phyloP scores from a whole-genome alignment of 495 filamentous ascomycete genomes.

The Daldinia grandis region DNA sequence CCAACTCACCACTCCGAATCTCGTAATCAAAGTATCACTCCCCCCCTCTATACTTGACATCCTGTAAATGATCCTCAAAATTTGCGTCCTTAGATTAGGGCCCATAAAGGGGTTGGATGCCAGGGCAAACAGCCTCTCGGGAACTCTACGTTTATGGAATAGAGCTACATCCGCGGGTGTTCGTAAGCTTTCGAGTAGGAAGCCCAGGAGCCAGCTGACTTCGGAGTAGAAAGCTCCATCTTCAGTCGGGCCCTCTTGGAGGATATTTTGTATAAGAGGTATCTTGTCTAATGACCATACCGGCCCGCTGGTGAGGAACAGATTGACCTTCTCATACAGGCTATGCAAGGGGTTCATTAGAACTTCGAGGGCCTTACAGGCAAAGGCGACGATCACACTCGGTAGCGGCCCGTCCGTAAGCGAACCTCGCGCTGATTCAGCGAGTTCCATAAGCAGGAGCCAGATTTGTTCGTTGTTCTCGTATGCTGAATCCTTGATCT shows the following conservation, averaged over 20 bases:
- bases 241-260: slow-evolving; percentile 72
- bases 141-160: slow-evolving; percentile 80
- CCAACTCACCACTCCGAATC: slow-evolving; percentile 85
- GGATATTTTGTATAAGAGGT: slow-evolving; percentile 77
- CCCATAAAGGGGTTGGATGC: slow-evolving; percentile 72
- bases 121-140: slow-evolving; percentile 79
- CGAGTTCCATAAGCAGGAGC: slow-evolving; percentile 77
- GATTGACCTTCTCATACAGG: slow-evolving; percentile 87
- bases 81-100: slow-evolving; percentile 66
- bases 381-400: slow-evolving; percentile 76
- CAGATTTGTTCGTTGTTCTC: slow-evolving; percentile 78
- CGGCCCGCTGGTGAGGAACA: slow-evolving; percentile 79
- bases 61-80: slow-evolving; percentile 77
- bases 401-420: slow-evolving; percentile 70
- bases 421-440: slow-evolving; percentile 70
- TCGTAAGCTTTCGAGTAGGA: slow-evolving; percentile 71
- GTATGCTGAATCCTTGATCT: slow-evolving; percentile 74
- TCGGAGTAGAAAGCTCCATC: slow-evolving; percentile 81
- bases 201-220: slow-evolving; percentile 80
- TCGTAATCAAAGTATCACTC: slow-evolving; percentile 84
- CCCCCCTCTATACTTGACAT: slow-evolving; percentile 77
- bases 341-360: slow-evolving; percentile 79
- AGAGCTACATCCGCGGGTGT: slow-evolving; percentile 73
- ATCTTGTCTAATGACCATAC: slow-evolving; percentile 76
- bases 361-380: slow-evolving; percentile 71